Conservation (phyloP, 2,329 filamentous ascomycete species). For the Diaporthe batatas region DNA sequence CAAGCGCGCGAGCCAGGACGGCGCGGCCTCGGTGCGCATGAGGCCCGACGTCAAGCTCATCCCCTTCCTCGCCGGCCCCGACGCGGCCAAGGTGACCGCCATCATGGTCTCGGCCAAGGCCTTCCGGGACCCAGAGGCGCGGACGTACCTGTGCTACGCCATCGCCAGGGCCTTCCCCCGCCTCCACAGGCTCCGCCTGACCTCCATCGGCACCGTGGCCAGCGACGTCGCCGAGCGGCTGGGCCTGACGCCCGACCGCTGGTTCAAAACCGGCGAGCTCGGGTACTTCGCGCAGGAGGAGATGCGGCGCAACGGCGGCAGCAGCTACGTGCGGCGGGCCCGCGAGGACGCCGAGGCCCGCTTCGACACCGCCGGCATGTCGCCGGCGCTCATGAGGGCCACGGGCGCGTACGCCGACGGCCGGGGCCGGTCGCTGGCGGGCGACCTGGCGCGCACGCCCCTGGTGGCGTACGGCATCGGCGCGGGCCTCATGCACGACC, state of each 20-base stretch:
- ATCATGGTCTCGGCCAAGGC: not conserved
- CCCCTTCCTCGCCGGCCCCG: constrained; percentile 4
- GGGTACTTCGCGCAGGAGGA: not conserved
- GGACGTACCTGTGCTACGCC: constrained; percentile 5
- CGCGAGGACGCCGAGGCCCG: not conserved
- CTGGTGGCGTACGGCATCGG: not conserved
- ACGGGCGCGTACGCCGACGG: not conserved
- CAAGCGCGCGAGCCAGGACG: not conserved
- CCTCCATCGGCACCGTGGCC: not conserved
- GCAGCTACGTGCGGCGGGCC: not conserved
- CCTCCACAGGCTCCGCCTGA: not conserved
- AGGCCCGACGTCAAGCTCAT: constrained; percentile 3
- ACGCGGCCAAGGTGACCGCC: constrained; percentile 8
- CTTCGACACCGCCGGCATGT: not conserved
- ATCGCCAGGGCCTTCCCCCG: constrained; percentile 19
- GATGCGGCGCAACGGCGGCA: not conserved
- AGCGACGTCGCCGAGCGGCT: not conserved
- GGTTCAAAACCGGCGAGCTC: not conserved
- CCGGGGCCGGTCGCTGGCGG: not conserved
- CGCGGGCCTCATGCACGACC: constrained; percentile 2
- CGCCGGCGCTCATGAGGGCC: not conserved
- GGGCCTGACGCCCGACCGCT: not conserved
- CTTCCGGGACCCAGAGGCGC: not conserved
- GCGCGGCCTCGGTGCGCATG: not conserved
- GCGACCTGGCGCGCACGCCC: not conserved